phyloP scores from a whole-genome alignment of 352 stramenopile genomes.

The Globisporangium ultimum region DNA sequence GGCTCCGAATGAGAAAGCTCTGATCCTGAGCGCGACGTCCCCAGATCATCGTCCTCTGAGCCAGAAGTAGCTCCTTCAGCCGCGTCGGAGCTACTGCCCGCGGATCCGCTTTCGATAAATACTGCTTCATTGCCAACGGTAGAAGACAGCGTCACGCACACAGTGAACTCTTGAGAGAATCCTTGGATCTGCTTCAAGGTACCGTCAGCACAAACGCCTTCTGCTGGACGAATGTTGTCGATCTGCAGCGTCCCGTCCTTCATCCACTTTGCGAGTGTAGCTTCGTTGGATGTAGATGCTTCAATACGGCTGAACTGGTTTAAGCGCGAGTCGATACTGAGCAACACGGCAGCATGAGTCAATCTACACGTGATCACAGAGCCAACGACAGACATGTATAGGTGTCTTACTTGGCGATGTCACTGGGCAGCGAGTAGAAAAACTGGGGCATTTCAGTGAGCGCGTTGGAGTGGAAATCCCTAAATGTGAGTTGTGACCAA shows the following conservation, averaged over 20 bases:
- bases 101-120: background rate
- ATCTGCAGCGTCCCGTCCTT: constrained; percentile 24
- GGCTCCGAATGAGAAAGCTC: background rate
- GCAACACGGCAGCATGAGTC: background rate
- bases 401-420: constrained; percentile 17
- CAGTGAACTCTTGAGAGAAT: constrained; percentile 21
- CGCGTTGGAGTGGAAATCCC: constrained; percentile 43
- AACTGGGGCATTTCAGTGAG: constrained; percentile 23
- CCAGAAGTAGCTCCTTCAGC: background rate
- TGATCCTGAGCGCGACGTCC: background rate
- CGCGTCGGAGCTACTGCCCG: background rate
- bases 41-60: background rate
- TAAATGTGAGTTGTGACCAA: constrained; percentile 8
- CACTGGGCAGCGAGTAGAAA: constrained; percentile 20
- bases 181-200: constrained; percentile 15
- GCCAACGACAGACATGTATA: background rate
- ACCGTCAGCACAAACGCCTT: constrained; percentile 5
- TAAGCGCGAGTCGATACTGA: constrained; percentile 34
- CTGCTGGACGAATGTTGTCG: constrained; percentile 21
- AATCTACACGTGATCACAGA: background rate
- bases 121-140: constrained; percentile 2
- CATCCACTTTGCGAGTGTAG: constrained; percentile 30
- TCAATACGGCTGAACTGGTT: constrained; percentile 37
- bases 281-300: constrained; percentile 22
- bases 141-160: constrained; percentile 18